Percentiles rank a stretch among this genome's conserved stretches.
Conservation (phyloP, 176 grass and related monocot genomes). For the Hsuehochloa calcarea region DNA sequence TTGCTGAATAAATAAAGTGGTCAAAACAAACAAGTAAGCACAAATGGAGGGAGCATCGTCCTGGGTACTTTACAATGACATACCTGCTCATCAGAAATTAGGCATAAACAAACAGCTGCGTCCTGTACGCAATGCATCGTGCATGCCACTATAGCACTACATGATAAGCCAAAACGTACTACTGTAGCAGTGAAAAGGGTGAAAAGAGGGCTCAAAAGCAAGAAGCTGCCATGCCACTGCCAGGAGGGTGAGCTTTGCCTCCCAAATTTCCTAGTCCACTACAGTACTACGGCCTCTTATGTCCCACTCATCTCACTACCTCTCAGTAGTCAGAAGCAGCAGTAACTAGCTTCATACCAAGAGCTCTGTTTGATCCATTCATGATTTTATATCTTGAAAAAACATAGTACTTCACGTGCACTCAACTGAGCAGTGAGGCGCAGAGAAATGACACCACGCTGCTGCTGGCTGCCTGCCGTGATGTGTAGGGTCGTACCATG, state of each 20-base stretch:
- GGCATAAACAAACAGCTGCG: neutral
- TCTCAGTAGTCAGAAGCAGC: neutral
- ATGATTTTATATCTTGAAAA: neutral
- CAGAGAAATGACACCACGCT: conserved; percentile 37
- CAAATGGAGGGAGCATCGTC: no score
- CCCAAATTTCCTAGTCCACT: neutral
- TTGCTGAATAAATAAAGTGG: no score
- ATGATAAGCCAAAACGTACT: neutral
- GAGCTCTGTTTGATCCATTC: neutral
- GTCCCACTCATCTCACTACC: neutral
- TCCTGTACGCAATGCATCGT: neutral
- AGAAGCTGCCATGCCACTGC: neutral
- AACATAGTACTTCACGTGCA: conserved; percentile 34
- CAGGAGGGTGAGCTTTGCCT: neutral
- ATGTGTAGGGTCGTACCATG: neutral
- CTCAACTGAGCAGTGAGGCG: neutral
- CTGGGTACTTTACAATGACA: neutral
- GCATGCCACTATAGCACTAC: neutral
- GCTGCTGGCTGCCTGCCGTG: neutral
- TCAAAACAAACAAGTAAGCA: no score
- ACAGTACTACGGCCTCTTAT: neutral
- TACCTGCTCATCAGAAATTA: neutral
- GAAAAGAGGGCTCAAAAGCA: neutral
- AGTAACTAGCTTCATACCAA: neutral
- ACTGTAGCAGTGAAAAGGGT: neutral